Conservation (phyloP, 208 protist genomes). For the Leishmania lainsoni region DNA sequence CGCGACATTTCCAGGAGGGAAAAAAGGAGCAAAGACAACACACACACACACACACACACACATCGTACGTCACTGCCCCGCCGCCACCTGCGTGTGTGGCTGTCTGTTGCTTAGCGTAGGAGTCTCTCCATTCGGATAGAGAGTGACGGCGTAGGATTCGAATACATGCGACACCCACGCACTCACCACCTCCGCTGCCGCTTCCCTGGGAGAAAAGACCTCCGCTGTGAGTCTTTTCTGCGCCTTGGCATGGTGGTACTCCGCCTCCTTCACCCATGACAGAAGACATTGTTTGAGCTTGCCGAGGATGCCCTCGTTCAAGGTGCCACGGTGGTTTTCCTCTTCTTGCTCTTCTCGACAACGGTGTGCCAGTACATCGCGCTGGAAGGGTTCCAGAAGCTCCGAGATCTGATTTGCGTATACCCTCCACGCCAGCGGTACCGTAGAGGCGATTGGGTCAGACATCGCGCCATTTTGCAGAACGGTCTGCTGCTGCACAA, state of each 20-base stretch:
- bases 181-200: conserved; percentile 6
- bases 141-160: conserved; percentile 6
- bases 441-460: background rate
- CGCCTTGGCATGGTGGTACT: background rate
- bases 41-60: background rate
- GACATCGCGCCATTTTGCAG: background rate
- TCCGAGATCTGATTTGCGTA: conserved; percentile 1
- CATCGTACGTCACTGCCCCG: background rate
- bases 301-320: background rate
- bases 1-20: background rate
- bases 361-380: background rate
- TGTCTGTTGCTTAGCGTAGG: background rate
- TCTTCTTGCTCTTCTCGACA: background rate
- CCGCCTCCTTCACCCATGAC: background rate
- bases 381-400: conserved; percentile 9
- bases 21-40: background rate
- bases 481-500: background rate
- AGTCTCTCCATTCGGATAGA: conserved; percentile 4
- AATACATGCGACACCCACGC: conserved; percentile 20
- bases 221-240: background rate
- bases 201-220: background rate
- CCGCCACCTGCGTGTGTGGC: background rate
- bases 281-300: conserved; percentile 5
- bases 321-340: background rate
- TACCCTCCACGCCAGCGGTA: conserved; percentile 9